Evolutionary conservation across 371 early-diverging fungal genomes (phyloP).

Genomic region (Mucor racemosus): DNA sequence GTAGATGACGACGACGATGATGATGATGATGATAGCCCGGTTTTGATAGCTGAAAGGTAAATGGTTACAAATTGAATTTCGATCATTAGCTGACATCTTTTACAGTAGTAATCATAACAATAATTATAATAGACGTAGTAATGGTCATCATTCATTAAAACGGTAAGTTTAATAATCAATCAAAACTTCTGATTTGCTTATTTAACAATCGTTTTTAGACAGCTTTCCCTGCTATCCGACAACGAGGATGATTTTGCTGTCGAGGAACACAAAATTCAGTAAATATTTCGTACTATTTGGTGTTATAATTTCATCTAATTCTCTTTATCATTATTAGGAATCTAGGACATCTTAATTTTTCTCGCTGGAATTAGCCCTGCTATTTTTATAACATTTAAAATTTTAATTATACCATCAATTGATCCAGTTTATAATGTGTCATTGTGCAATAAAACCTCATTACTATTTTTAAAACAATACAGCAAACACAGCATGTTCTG

Average conservation of each 20-base stretch:
- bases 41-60: background rate
- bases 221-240: background rate
- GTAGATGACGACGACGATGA: background rate
- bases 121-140: background rate
- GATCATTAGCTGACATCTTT: background rate
- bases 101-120: background rate
- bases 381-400: too few species aligned
- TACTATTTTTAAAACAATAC: too few species aligned
- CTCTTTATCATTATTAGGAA: too few species aligned
- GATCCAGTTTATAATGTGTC: too few species aligned
- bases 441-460: too few species aligned
- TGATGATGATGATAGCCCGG: background rate
- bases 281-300: background rate
- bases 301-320: background rate
- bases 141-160: background rate
- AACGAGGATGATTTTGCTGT: background rate
- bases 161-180: background rate
- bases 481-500: too few species aligned
- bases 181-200: background rate
- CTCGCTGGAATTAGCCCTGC: too few species aligned
- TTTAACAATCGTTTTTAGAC: background rate
- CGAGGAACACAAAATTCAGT: background rate
- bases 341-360: too few species aligned
- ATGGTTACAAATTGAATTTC: background rate
- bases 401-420: too few species aligned